Base-by-base conservation (phyloP, 345 rosid genomes). In the Nephelium lappaceum region DNA sequence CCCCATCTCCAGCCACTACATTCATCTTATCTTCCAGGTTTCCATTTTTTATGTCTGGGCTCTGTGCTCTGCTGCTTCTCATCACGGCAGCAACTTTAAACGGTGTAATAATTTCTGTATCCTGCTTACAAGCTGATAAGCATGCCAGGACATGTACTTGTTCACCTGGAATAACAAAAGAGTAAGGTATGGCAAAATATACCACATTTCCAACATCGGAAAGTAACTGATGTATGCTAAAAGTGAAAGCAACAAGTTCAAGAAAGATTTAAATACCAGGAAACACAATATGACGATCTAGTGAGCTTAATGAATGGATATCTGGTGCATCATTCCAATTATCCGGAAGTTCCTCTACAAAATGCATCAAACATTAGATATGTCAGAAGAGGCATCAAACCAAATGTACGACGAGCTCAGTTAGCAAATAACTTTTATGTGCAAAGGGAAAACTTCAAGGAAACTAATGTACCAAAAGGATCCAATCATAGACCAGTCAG, bases 41-140 rank as follows among this genome's bases (percentile, higher is more conserved):
- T 75, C 87, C 97, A 75, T 90, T 91, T 78, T 84, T 89, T 79
- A 76, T 86, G 53, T 85, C 87, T 47, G 85, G 81, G 60, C 75
- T 84, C 72, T 87, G 88, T 77, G 89, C 89, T n/a, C 76, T 87
- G 55, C 94, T 91, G 85, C 90, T 92, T 80, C 88, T 85, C 92
- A 94, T 93, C 21, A 92, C 89, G 24, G 94, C 99, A 85, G 98
- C 98, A 80, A 94, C 93, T 81, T 92, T 93, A 82, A 94, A 92
- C 47, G 98, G 98, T 68, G 99, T 93, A 72, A 94, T 93, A 75
- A 92, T 86, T 89, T 93, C 98, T 63, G 86, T 76, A 67, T 94
- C 98, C 82, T 87, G 93, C 87, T 91, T 89, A 78, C 78, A 85
- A 1, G 91, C 93, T 53, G 97, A 91, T 88, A 97, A 89, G 85